Evolutionary conservation across 2,329 filamentous ascomycete species (phyloP).

Genomic region (Nemania sp.): DNA sequence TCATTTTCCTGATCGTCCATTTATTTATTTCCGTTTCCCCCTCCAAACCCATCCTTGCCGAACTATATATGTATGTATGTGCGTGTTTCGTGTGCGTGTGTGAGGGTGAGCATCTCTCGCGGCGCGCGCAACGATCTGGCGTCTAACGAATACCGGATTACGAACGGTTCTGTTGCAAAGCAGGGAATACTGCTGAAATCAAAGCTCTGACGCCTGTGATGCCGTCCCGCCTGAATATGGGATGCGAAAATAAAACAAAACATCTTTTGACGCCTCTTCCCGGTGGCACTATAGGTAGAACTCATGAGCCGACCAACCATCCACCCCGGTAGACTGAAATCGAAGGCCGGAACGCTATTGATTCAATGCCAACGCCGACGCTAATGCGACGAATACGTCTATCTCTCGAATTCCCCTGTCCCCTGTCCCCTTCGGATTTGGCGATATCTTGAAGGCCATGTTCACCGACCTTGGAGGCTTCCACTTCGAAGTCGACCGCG

Average conservation of each 20-base stretch:
- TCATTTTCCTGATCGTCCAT: constrained; percentile 1
- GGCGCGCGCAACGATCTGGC: background rate
- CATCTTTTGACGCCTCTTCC: constrained; percentile 19
- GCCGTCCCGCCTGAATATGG: constrained; percentile 9
- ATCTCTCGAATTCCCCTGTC: background rate
- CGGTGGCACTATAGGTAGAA: constrained; percentile 1
- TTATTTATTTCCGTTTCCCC: background rate
- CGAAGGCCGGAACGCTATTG: constrained; percentile 6
- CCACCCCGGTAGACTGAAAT: background rate
- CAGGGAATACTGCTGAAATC: constrained; percentile 17
- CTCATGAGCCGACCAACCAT: background rate
- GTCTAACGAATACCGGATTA: constrained; percentile 29
- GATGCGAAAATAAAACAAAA: constrained; percentile 20
- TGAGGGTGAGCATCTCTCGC: background rate
- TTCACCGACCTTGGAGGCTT: constrained; percentile 49
- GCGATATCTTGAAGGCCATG: no score
- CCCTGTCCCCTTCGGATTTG: no score
- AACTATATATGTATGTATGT: constrained; percentile 8
- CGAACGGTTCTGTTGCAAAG: constrained; percentile 8
- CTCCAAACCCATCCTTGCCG: background rate
- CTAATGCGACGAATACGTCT: constrained; percentile 7
- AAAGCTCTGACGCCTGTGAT: constrained; percentile 1
- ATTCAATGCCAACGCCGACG: constrained; percentile 20
- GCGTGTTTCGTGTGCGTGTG: background rate
- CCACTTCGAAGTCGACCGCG: constrained; percentile 51